phyloP scores from a whole-genome alignment of 2,329 filamentous ascomycete genomes.

The Hymenotorrendiella dingleyae region DNA sequence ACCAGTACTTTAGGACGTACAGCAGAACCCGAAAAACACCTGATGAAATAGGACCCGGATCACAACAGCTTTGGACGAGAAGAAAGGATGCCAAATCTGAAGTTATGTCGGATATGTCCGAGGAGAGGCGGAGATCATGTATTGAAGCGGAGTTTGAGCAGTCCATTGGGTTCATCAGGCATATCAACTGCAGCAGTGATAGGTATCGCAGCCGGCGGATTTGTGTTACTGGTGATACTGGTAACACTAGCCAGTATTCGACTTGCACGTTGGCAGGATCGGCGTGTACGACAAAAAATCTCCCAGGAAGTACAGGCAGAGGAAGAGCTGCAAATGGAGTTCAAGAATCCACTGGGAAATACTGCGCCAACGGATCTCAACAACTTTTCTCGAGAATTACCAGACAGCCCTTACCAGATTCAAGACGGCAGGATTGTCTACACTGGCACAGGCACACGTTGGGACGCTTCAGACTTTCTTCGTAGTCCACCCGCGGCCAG shows the following conservation, averaged over 20 bases:
- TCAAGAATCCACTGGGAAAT: conserved; percentile 11
- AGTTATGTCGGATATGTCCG: background rate
- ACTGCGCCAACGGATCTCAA: conserved; percentile 10
- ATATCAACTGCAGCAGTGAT: conserved; percentile 13
- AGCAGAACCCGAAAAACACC: no score
- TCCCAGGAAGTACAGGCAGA: conserved; percentile 5
- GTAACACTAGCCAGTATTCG: conserved; percentile 4
- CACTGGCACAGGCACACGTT: no score
- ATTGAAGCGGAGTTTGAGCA: background rate
- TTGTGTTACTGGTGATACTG: conserved; percentile 8
- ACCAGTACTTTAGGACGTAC: no score
- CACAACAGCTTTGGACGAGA: background rate
- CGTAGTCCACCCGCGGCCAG: conserved; percentile 10
- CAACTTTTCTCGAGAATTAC: conserved; percentile 4
- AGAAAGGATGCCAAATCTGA: background rate
- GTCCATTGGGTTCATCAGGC: background rate
- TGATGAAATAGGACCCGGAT: no score
- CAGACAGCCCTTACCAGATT: conserved; percentile 9
- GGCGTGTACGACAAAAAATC: conserved; percentile 2
- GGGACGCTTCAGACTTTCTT: conserved; percentile 3
- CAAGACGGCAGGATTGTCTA: conserved; percentile 2
- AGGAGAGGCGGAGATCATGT: background rate
- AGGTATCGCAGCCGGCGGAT: conserved; percentile 18
- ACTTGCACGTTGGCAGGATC: conserved; percentile 15
- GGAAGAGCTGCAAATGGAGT: conserved; percentile 23